phyloP scores from a whole-genome alignment of 768 basidiomycete genomes.

The Filobasidium floriforme region DNA sequence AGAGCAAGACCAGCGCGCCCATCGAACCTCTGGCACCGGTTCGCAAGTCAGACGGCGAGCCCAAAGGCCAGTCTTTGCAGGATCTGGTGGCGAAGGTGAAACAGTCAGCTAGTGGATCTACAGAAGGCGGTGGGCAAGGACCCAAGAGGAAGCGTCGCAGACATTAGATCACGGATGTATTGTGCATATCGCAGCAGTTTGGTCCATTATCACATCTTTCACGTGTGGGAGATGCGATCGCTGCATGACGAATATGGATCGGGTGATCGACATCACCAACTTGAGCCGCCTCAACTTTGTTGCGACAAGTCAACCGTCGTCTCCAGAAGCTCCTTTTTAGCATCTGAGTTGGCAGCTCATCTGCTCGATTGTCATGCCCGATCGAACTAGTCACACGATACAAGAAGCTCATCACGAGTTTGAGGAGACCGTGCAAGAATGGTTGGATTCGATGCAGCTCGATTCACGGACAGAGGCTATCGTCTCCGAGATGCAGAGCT shows the following conservation, averaged over 20 bases:
- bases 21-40: neutral
- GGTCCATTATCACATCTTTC: no score
- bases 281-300: no score
- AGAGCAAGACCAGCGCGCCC: neutral
- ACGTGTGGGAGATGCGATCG: no score
- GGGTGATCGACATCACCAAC: no score
- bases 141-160: neutral
- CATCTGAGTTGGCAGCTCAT: no score
- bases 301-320: no score
- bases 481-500: neutral
- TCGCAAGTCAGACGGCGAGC: neutral
- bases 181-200: no score
- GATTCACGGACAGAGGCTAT: neutral
- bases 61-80: neutral
- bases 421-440: neutral
- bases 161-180: neutral
- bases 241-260: no score
- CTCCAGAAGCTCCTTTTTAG: no score
- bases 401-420: neutral
- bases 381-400: neutral
- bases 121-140: neutral
- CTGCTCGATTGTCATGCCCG: neutral
- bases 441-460: neutral
- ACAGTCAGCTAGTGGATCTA: neutral
- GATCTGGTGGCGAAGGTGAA: constrained; percentile 2